Evolutionary conservation across 2,329 filamentous ascomycete genomes (phyloP), one percentile per base, ranked within the genome.

Genomic region (Apiospora sp.): DNA sequence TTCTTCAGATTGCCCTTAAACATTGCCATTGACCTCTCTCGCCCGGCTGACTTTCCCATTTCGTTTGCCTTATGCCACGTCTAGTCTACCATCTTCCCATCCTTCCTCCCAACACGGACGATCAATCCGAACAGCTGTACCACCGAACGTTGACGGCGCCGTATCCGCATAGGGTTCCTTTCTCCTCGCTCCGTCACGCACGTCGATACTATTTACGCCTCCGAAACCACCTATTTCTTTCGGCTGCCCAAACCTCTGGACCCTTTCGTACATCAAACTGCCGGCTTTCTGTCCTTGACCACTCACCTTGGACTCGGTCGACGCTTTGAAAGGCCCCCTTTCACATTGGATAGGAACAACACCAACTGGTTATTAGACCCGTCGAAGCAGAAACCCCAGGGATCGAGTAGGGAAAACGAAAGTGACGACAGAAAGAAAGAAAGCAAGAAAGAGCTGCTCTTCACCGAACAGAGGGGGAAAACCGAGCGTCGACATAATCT

Each of bases 11-110:
- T 79, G 76, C 79, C 77, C 78, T 79, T 79, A 74, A 77, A 78
- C 77, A 80, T 80, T 80, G 74, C 79, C 79, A 81, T 81, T 77
- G 75, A 79, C 75, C 73, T 72, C 73, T 75, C 74, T 74, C 74
- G 71, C 73, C 72, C 72, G 76, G 75, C 73, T 75, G 72, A 74
- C 76, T 75, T 77, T 77, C 73, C 76, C 74, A 78, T 78, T 72
- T 71, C 67, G 73, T 68, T 71, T 74, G 72, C 68, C 76, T 74
- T 74, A 78, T 77, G 76, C 76, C 76, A 77, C 58, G 34, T 64
- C 19, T 34, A 64, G 58, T 64, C 58, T 64, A 19, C 30, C 58
- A 64, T 34, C 58, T 64, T 37, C 34, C 58, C 58, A 64, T 64
- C 58, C 58, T 41, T 64, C 58, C 58, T 64, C 34, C 51, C 54